Conservation (phyloP, 2,329 filamentous ascomycete species). For the Stagonosporopsis vannaccii region DNA sequence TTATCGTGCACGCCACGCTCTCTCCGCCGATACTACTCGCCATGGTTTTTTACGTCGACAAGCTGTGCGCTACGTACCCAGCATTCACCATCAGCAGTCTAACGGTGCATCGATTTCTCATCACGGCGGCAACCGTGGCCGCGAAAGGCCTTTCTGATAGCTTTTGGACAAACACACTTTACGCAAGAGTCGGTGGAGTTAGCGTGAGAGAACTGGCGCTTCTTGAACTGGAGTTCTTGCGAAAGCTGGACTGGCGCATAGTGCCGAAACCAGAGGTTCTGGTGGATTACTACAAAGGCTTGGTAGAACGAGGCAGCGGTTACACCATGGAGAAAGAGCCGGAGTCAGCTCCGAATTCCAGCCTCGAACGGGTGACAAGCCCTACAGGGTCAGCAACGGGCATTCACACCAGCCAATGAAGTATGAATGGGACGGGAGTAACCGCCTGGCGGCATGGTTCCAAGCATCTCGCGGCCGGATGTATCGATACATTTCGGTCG, state of each 20-base stretch:
- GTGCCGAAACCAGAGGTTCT: conserved; percentile 94
- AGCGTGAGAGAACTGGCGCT: conserved; percentile 88
- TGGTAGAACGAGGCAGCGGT: conserved; percentile 73
- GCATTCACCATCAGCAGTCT: conserved; percentile 96
- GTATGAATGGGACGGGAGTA: conserved; percentile 4
- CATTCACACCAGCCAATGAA: conserved; percentile 31
- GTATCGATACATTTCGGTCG: neutral
- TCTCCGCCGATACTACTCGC: conserved; percentile 93
- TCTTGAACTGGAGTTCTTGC: conserved; percentile 91
- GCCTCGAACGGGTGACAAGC: conserved; percentile 16
- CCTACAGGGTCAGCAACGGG: conserved; percentile 32
- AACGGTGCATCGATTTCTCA: conserved; percentile 96
- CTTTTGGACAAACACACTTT: conserved; percentile 98
- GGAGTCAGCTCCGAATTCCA: conserved; percentile 22
- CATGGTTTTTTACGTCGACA: conserved; percentile 99
- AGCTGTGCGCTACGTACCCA: conserved; percentile 87
- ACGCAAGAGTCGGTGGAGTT: conserved; percentile 91
- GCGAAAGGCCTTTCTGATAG: conserved; percentile 95
- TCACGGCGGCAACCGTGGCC: conserved; percentile 92
- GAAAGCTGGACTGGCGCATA: conserved; percentile 93
- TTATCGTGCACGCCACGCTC: conserved; percentile 92
- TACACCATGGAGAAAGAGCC: conserved; percentile 59
- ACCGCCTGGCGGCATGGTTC: conserved; percentile 8
- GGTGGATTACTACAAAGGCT: conserved; percentile 88
- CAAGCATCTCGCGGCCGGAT: neutral